Percentiles rank a stretch among this genome's conserved stretches.
Conservation (phyloP, 192 early-diverging fungal genomes). For the Entomortierella chlamydospora region DNA sequence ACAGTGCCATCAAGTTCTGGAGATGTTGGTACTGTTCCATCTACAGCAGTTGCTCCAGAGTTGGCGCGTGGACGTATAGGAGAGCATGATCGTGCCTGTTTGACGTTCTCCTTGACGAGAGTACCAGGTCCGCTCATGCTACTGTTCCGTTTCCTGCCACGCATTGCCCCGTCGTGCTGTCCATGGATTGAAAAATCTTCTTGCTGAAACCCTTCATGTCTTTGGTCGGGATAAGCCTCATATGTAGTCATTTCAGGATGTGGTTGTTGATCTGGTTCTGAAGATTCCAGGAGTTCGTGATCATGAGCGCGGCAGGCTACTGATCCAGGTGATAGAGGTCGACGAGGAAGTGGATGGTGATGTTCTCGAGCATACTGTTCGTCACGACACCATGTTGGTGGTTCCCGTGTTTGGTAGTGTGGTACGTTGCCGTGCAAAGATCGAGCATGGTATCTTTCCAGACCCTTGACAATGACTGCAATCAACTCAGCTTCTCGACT, state of each 20-base stretch:
- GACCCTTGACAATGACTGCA: slow-evolving; percentile 14
- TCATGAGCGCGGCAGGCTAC: background rate
- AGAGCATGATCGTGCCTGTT: slow-evolving; percentile 26
- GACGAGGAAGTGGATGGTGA: background rate
- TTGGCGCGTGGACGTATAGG: slow-evolving; percentile 5
- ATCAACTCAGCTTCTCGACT: slow-evolving; percentile 17
- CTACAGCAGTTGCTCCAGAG: background rate
- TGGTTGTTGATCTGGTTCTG: background rate
- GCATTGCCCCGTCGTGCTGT: background rate
- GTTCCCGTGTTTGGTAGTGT: slow-evolving; percentile 5
- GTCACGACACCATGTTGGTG: background rate
- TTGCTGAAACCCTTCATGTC: slow-evolving; percentile 1
- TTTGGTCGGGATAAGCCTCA: background rate
- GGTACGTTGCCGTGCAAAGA: background rate
- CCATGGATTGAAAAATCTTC: background rate
- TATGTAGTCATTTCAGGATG: background rate
- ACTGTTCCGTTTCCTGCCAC: slow-evolving; percentile 20
- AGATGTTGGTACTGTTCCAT: background rate
- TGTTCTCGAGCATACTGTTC: background rate
- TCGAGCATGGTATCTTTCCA: slow-evolving; percentile 30
- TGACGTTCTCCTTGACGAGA: slow-evolving; percentile 17
- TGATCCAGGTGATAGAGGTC: background rate
- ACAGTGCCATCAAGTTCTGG: background rate
- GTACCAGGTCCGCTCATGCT: slow-evolving; percentile 18
- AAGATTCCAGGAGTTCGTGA: background rate